Percentiles rank a stretch among this genome's conserved stretches.
Evolutionary conservation across 306 rosid species (phyloP).

Genomic region (Lathyrus tuberosus): DNA sequence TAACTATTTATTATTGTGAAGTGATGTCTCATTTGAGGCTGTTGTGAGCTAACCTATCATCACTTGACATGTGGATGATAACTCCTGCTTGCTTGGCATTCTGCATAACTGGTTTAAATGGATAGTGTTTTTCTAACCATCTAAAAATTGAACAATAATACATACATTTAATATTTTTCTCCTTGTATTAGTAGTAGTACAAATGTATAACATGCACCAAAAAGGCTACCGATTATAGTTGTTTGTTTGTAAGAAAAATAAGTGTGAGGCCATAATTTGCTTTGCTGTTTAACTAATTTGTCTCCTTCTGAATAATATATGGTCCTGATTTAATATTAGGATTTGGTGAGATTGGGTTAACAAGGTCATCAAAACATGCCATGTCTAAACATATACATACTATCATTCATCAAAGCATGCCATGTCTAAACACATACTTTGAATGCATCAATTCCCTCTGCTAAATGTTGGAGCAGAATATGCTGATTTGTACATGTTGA

Average conservation of each 20-base stretch:
- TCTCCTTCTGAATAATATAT: slow-evolving; percentile 45
- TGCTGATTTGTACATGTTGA: background rate
- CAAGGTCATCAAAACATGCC: slow-evolving; percentile 41
- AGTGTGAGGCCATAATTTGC: slow-evolving; percentile 55
- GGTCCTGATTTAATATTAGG: slow-evolving; percentile 55
- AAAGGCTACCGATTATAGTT: background rate
- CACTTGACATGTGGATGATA: slow-evolving; percentile 64
- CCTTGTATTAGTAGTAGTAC: background rate
- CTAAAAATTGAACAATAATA: slow-evolving; percentile 39
- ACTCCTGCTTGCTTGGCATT: slow-evolving; percentile 47
- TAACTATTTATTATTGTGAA: slow-evolving; percentile 51
- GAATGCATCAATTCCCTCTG: slow-evolving; percentile 2
- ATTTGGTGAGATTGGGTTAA: slow-evolving; percentile 46
- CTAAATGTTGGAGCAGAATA: background rate
- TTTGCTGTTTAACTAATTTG: slow-evolving; percentile 33
- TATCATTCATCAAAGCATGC: slow-evolving; percentile 30
- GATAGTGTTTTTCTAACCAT: slow-evolving; percentile 51
- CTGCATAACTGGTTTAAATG: slow-evolving; percentile 52
- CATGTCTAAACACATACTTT: slow-evolving; percentile 10
- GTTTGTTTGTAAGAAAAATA: slow-evolving; percentile 4
- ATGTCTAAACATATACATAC: background rate
- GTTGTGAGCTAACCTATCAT: slow-evolving; percentile 49
- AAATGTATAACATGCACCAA: slow-evolving; percentile 4
- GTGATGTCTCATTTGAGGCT: slow-evolving; percentile 81
- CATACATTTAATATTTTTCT: background rate